Evolutionary conservation across 192 early-diverging fungal genomes (phyloP), one percentile per base, ranked within the genome.

Genomic region (Podila minutissima): DNA sequence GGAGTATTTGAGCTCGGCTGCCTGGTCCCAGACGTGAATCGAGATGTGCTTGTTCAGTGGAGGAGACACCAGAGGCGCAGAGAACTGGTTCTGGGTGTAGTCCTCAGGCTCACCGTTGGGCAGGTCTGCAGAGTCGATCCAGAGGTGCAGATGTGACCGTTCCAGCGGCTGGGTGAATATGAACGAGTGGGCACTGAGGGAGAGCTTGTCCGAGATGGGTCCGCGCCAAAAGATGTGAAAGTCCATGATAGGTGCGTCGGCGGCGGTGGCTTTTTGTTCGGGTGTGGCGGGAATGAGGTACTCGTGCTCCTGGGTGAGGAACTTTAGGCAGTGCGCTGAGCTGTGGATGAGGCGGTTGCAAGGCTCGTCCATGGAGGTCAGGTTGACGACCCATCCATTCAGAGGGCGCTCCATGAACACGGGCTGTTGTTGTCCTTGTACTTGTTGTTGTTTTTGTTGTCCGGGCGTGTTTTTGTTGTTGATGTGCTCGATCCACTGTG

Each of bases 191-290:
- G 75, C 63, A 29, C 62, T 77, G 4, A 83, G 35, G 0, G 65
- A 67, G 8, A 83, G 32, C 6, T 83, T 83, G 64, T 83, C 82
- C 11, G 64, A 77, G 24, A 83, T 74, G 6, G 66, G 64, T 0
- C 82, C 82, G n/a, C 74, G 66, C 82, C 82, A 83, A 74, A 74
- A 83, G 48, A 83, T 62, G 64, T 83, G 82, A 58, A 77, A 83
- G 24, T 77, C 51, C 74, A 77, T 83, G 24, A 49, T 33, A n/a
- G 59, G 20, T 9, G 53, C 20, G 22, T 55, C 24, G 26, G 15
- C 41, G 12, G 12, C 12, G 3, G 64, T 17, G 32, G 64, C 55
- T 24, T 57, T 48, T 12, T 63, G 49, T 10, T 51, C 35, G 26
- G 66, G 13, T 29, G 57, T 55, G 22, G 57, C 9, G 17, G 75